phyloP scores from a whole-genome alignment of 805 yeast species.

The Millerago galiae region DNA sequence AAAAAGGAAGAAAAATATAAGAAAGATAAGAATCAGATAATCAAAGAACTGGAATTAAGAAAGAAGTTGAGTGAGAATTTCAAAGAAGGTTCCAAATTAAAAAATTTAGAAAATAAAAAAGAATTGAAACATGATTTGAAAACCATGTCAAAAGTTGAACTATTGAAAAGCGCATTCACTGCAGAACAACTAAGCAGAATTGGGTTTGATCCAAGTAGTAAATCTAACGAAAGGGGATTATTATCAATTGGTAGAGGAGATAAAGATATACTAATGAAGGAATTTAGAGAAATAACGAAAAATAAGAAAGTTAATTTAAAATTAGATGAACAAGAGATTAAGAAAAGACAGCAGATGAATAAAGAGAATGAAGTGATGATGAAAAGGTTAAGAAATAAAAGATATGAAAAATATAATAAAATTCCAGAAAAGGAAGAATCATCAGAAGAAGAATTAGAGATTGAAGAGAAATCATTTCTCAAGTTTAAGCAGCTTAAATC shows the following conservation, averaged over 20 bases:
- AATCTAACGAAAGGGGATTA: conserved; percentile 14
- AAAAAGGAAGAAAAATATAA: conserved; percentile 30
- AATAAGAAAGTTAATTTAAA: conserved; percentile 29
- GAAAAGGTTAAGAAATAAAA: conserved; percentile 17
- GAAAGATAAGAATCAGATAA: conserved; percentile 11
- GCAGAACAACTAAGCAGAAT: conserved; percentile 32
- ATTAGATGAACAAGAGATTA: conserved; percentile 25
- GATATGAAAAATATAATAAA: neutral
- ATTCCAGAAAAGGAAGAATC: neutral
- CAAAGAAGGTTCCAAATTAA: conserved; percentile 23
- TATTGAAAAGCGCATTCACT: conserved; percentile 34
- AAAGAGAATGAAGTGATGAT: conserved; percentile 25
- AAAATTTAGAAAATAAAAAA: conserved; percentile 16
- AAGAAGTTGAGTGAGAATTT: conserved; percentile 7
- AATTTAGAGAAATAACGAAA: conserved; percentile 24
- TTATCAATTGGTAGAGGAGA: conserved; percentile 12
- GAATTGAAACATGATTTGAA: conserved; percentile 19
- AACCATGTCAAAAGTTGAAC: conserved; percentile 21
- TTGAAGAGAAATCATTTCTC: conserved; percentile 4
- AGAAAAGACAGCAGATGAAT: conserved; percentile 24
- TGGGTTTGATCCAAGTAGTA: conserved; percentile 48
- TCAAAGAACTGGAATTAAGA: conserved; percentile 3
- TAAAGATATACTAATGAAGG: conserved; percentile 22
- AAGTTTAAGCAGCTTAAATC: conserved; percentile 4
- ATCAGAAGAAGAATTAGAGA: conserved; percentile 7